Evolutionary conservation across 129 eudicot species (phyloP).

Genomic region (Apium graveolens): DNA sequence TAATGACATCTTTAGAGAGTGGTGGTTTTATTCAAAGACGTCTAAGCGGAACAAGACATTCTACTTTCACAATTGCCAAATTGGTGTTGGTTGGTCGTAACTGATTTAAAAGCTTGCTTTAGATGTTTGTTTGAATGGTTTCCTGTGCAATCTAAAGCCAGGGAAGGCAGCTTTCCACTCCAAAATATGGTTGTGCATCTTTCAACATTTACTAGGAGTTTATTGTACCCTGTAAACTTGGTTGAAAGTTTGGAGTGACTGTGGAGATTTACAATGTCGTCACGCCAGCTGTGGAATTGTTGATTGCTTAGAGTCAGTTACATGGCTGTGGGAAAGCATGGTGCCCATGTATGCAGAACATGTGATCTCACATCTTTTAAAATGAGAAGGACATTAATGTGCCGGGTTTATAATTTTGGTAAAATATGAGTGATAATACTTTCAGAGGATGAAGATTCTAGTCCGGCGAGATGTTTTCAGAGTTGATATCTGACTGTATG

Average conservation of each 20-base stretch:
- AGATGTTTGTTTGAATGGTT: background rate
- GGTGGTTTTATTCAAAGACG: background rate
- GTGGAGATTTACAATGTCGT: background rate
- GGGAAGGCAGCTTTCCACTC: background rate
- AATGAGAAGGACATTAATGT: background rate
- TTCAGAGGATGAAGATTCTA: background rate
- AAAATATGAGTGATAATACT: background rate
- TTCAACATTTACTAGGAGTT: background rate
- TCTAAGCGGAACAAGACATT: background rate
- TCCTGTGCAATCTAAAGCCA: constrained; percentile 3
- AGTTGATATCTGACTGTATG: background rate
- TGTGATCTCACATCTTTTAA: background rate
- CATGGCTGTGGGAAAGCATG: background rate
- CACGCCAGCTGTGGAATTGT: background rate
- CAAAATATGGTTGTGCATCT: background rate
- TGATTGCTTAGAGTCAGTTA: background rate
- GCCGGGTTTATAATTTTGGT: background rate
- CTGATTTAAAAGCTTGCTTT: background rate
- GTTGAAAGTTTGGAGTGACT: background rate
- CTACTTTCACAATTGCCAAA: background rate
- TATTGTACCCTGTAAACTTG: background rate
- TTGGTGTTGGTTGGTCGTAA: background rate
- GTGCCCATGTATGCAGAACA: background rate
- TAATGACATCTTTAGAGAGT: background rate
- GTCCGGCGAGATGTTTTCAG: background rate